Conservation (phyloP, 78 protist genomes). For the Chrysochromulina parva region DNA sequence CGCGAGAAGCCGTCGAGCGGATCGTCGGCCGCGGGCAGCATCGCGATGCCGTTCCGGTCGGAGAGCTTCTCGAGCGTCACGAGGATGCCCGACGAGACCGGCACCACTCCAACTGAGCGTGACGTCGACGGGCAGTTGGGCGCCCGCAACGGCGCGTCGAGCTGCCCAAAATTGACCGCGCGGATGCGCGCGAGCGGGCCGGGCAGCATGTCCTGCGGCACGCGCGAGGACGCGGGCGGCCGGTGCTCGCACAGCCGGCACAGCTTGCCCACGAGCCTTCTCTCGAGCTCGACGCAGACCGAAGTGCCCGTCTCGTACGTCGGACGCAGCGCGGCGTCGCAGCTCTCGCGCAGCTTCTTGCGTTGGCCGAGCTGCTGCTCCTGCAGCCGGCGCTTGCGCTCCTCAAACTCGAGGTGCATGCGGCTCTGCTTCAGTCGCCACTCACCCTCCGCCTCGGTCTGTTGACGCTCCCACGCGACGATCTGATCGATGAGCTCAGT, state of each 20-base stretch:
- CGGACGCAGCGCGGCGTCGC: constrained; percentile 11
- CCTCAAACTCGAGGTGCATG: background rate
- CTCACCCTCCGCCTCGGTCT: background rate
- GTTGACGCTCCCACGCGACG: background rate
- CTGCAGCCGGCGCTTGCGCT: constrained; percentile 25
- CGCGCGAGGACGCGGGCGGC: background rate
- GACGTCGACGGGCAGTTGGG: background rate
- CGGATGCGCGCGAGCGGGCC: constrained; percentile 14
- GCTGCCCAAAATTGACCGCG: background rate
- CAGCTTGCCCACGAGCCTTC: background rate
- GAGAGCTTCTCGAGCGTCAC: background rate
- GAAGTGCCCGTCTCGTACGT: background rate
- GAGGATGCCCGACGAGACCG: background rate
- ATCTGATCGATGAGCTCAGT: background rate
- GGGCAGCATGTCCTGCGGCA: background rate
- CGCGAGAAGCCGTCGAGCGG: background rate
- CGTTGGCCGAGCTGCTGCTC: background rate
- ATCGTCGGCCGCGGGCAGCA: background rate
- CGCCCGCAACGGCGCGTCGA: background rate
- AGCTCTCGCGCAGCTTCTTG: constrained; percentile 1
- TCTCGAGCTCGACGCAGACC: background rate
- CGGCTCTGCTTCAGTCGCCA: background rate
- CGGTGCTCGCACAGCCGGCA: constrained; percentile 4
- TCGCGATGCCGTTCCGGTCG: constrained; percentile 19
- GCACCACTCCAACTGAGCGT: background rate